Percentiles rank a stretch among this genome's conserved stretches.
These are phyloP conservation scores for Podospora anserina DNA, from an alignment of 495 filamentous ascomycete genomes.

Conservation along the genomic window DNA sequence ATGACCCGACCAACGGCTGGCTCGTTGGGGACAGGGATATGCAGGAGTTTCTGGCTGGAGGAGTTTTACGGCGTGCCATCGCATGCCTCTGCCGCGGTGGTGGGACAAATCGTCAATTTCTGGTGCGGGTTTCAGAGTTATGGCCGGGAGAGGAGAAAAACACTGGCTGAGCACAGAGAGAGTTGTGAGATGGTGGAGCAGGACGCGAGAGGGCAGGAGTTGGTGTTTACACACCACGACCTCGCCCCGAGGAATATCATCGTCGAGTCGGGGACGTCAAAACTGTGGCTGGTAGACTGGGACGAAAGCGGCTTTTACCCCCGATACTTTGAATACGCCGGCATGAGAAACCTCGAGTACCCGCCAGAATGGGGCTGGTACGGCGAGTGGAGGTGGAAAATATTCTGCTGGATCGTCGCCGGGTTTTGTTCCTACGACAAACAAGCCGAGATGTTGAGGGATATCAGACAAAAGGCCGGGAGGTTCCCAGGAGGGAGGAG, in stretches of 20 bases:
- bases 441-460: not conserved
- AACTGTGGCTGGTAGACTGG: slow-evolving; percentile 11
- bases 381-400: slow-evolving; percentile 1
- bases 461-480: not conserved
- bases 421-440: not conserved
- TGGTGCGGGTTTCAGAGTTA: slow-evolving; percentile 6
- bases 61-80: slow-evolving; percentile 2
- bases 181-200: not conserved
- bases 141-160: slow-evolving; percentile 5
- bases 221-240: slow-evolving; percentile 7
- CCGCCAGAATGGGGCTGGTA: slow-evolving; percentile 8
- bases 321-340: slow-evolving; percentile 8
- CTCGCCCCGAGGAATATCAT: slow-evolving; percentile 11
- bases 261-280: slow-evolving; percentile 1
- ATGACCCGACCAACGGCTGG: slow-evolving; percentile 8
- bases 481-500: slow-evolving; percentile 2
- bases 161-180: slow-evolving; percentile 1
- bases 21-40: slow-evolving; percentile 3
- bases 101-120: slow-evolving; percentile 9
- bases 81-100: not conserved
- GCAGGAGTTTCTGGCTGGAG: slow-evolving; percentile 9
- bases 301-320: slow-evolving; percentile 7
- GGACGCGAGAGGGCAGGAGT: not conserved
- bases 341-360: slow-evolving; percentile 5
- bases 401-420: slow-evolving; percentile 1